Evolutionary conservation across 1,284 basidiomycete species (phyloP).

Genomic region (Leccinum fallax): DNA sequence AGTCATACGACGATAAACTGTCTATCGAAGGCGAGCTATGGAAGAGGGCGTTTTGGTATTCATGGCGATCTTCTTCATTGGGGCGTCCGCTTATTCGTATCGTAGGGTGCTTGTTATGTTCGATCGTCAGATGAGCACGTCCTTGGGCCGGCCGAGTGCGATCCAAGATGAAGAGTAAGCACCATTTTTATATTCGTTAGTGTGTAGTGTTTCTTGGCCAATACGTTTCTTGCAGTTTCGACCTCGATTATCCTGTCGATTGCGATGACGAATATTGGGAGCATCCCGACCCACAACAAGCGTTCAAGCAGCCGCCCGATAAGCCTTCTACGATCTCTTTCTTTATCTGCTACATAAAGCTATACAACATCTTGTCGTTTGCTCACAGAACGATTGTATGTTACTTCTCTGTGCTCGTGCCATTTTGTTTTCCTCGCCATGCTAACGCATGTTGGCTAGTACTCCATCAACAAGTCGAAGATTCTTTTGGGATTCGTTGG

Average conservation of each 20-base stretch:
- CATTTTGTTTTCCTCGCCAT: background rate
- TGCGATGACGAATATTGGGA: constrained; percentile 83
- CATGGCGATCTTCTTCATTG: background rate
- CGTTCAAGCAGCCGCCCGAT: constrained; percentile 59
- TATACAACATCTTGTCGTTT: constrained; percentile 68
- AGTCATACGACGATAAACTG: constrained; percentile 40
- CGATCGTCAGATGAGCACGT: constrained; percentile 67
- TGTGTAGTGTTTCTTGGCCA: background rate
- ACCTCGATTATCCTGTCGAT: constrained; percentile 70
- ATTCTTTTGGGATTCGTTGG: constrained; percentile 59
- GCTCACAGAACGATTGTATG: constrained; percentile 65
- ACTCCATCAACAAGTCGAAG: constrained; percentile 73
- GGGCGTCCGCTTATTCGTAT: background rate
- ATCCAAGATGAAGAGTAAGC: constrained; percentile 85
- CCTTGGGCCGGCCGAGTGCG: constrained; percentile 78
- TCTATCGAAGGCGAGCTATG: constrained; percentile 67
- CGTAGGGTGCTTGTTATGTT: constrained; percentile 63
- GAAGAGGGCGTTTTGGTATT: constrained; percentile 81
- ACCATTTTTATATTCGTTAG: background rate
- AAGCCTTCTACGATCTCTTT: constrained; percentile 55
- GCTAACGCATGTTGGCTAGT: constrained; percentile 42
- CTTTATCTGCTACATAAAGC: constrained; percentile 61
- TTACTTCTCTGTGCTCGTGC: constrained; percentile 9
- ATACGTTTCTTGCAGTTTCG: constrained; percentile 51
- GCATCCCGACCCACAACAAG: constrained; percentile 49